Conservation (phyloP, 2,329 filamentous ascomycete species). For the Rhytidhysteron rufulum region DNA sequence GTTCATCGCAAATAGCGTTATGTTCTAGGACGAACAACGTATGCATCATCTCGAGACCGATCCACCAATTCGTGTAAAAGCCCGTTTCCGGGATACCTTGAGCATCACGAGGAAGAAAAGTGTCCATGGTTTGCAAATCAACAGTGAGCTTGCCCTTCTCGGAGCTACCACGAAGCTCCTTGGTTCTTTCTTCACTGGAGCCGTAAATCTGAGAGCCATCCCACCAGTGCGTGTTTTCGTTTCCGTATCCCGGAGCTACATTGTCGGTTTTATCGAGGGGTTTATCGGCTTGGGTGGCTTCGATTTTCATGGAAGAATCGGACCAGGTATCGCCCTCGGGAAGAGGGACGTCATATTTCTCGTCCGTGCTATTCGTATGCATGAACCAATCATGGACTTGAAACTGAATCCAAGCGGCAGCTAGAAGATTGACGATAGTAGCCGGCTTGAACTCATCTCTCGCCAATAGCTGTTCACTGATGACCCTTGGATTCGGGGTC, state of each 20-base stretch:
- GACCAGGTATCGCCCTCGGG: constrained; percentile 34
- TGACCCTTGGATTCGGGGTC: constrained; percentile 42
- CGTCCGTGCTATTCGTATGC: constrained; percentile 23
- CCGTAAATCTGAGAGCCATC: constrained; percentile 48
- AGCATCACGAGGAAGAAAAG: constrained; percentile 39
- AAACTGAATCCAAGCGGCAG: constrained; percentile 50
- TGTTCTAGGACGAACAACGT: constrained; percentile 47
- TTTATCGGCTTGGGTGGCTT: constrained; percentile 32
- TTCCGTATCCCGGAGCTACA: constrained; percentile 40
- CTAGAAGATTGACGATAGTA: constrained; percentile 44
- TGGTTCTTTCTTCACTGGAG: constrained; percentile 36
- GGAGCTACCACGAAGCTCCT: constrained; percentile 29
- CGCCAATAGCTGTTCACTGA: constrained; percentile 42
- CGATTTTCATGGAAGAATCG: constrained; percentile 34
- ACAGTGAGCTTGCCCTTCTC: constrained; percentile 40
- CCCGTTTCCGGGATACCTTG: constrained; percentile 40
- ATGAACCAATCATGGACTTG: constrained; percentile 45
- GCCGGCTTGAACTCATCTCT: constrained; percentile 44
- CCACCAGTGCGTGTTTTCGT: constrained; percentile 46
- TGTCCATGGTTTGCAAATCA: constrained; percentile 26
- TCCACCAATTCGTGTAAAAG: constrained; percentile 46
- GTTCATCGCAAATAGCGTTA: constrained; percentile 42
- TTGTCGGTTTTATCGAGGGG: constrained; percentile 34
- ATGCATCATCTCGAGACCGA: constrained; percentile 45
- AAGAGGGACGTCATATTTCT: constrained; percentile 32